Evolutionary conservation across 2,329 filamentous ascomycete species (phyloP).

Genomic region (Penicillium vulpinum): DNA sequence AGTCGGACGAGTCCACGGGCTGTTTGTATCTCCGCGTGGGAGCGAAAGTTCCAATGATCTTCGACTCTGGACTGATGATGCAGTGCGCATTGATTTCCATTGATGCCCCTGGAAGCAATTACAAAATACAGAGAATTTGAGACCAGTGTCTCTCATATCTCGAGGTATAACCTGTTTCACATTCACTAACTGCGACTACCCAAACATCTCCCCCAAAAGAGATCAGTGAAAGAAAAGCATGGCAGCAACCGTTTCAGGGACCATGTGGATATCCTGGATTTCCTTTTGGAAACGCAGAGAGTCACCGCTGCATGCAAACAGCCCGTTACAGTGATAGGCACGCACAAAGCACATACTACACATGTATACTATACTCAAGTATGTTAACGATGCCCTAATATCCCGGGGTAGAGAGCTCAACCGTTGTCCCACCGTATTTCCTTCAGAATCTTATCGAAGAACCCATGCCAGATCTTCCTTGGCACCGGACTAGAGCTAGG

Average conservation of each 20-base stretch:
- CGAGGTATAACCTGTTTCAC: slow-evolving; percentile 37
- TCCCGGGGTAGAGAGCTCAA: background rate
- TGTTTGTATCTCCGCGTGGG: slow-evolving; percentile 19
- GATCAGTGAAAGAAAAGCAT: slow-evolving; percentile 19
- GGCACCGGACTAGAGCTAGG: slow-evolving; percentile 13
- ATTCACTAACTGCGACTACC: slow-evolving; percentile 30
- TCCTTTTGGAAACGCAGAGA: slow-evolving; percentile 7
- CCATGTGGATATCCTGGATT: slow-evolving; percentile 32
- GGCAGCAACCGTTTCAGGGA: slow-evolving; percentile 28
- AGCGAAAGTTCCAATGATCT: slow-evolving; percentile 9
- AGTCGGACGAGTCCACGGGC: slow-evolving; percentile 21
- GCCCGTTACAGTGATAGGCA: slow-evolving; percentile 22
- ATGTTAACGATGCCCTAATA: background rate
- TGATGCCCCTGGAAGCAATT: slow-evolving; percentile 8
- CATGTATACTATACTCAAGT: background rate
- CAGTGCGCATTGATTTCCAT: slow-evolving; percentile 17
- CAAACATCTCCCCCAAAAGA: slow-evolving; percentile 20
- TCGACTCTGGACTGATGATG: slow-evolving; percentile 24
- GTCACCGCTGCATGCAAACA: slow-evolving; percentile 31
- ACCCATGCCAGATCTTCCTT: slow-evolving; percentile 11
- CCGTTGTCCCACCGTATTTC: background rate
- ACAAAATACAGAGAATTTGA: slow-evolving; percentile 6
- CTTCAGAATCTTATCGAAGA: background rate
- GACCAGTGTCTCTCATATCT: slow-evolving; percentile 24
- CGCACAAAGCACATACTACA: slow-evolving; percentile 6